A percentile compares a stretch with the other conserved stretches of the same genome.
Conservation (phyloP, 1,284 basidiomycete species). For the Fomitiporia mediterranea region DNA sequence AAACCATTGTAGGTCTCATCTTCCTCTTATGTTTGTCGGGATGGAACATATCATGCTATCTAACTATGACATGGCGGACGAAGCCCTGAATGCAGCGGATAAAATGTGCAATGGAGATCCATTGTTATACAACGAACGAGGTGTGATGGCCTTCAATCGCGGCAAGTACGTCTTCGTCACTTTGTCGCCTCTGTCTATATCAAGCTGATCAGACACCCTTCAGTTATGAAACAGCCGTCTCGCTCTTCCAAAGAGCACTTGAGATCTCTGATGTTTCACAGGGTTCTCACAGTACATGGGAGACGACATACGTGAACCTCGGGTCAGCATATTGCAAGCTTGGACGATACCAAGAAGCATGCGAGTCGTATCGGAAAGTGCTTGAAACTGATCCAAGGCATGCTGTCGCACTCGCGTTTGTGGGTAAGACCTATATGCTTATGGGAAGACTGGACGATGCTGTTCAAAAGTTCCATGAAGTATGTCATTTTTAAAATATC, state of each 20-base stretch:
- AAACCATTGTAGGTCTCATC: constrained; percentile 62
- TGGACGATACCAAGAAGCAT: constrained; percentile 68
- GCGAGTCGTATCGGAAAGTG: constrained; percentile 66
- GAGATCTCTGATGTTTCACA: constrained; percentile 77
- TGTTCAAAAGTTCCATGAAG: constrained; percentile 87
- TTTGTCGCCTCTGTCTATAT: constrained; percentile 13
- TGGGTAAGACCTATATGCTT: constrained; percentile 81
- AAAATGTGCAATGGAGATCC: constrained; percentile 84
- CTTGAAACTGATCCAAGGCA: constrained; percentile 79
- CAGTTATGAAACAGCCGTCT: constrained; percentile 67
- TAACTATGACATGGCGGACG: constrained; percentile 78
- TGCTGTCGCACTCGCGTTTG: constrained; percentile 71
- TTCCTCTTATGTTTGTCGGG: constrained; percentile 93
- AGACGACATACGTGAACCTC: constrained; percentile 84
- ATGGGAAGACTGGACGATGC: constrained; percentile 69
- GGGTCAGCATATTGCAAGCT: constrained; percentile 83
- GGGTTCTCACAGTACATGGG: constrained; percentile 79
- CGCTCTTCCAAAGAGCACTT: constrained; percentile 69
- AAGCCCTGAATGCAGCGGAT: constrained; percentile 80
- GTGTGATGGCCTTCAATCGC: constrained; percentile 87
- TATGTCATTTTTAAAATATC: constrained; percentile 31
- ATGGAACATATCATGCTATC: constrained; percentile 96
- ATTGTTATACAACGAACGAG: constrained; percentile 86
- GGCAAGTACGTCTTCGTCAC: constrained; percentile 58
- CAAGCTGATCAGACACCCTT: background rate